These are phyloP conservation scores for Beauveria asiatica DNA, from an alignment of 2,329 filamentous ascomycete genomes.

Conservation along the genomic window DNA sequence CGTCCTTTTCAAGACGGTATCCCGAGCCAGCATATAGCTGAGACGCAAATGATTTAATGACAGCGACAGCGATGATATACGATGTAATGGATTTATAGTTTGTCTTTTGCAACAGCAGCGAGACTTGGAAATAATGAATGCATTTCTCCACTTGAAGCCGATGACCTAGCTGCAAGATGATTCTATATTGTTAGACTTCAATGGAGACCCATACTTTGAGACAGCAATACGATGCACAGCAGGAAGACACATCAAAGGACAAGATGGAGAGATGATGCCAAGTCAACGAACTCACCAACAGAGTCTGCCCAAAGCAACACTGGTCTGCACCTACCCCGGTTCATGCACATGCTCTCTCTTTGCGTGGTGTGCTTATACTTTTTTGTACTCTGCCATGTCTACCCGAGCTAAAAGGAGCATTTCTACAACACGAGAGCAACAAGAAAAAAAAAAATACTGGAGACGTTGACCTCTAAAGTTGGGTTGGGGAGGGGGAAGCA, in stretches of 20 bases:
- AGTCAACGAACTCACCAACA: neutral
- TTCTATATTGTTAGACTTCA: neutral
- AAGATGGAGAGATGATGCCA: neutral
- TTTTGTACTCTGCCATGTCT: no score
- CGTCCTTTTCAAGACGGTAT: constrained; percentile 28
- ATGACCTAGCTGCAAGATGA: neutral
- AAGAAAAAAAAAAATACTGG: neutral
- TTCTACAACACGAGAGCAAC: no score
- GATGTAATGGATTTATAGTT: neutral
- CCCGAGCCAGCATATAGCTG: constrained; percentile 27
- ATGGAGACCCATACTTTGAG: neutral
- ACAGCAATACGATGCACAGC: neutral
- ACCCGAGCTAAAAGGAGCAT: no score
- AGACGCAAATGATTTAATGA: constrained; percentile 8
- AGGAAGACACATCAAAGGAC: neutral
- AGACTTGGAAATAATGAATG: neutral
- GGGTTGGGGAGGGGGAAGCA: no score
- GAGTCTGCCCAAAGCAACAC: neutral
- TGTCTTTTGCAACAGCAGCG: neutral
- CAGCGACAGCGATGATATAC: neutral
- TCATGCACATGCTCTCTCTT: no score
- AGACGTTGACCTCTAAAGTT: neutral
- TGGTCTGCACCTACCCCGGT: no score
- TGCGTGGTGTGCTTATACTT: no score
- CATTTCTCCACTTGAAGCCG: neutral